Percentiles rank a stretch among this genome's conserved stretches.
phyloP scores from a whole-genome alignment of 768 basidiomycete species.

The Psilocybe tampanensis region DNA sequence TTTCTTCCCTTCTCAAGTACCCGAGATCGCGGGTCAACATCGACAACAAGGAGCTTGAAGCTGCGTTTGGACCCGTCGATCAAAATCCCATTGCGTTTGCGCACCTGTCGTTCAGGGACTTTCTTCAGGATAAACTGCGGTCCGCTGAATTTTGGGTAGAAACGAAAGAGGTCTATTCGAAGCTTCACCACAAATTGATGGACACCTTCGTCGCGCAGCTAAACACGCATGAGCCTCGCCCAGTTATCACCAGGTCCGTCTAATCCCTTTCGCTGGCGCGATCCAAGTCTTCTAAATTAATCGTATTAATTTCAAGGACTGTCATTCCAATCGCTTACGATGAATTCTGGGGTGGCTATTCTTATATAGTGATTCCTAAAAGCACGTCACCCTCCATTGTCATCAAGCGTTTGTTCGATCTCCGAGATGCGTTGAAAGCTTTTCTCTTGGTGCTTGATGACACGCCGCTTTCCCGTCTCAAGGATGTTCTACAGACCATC shows the following conservation, averaged over 20 bases:
- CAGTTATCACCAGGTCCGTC: too few species aligned
- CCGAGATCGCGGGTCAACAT: not conserved
- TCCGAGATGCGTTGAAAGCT: not conserved
- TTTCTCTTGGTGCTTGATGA: not conserved
- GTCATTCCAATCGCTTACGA: too few species aligned
- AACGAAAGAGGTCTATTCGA: not conserved
- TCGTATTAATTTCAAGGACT: too few species aligned
- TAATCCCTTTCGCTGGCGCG: too few species aligned
- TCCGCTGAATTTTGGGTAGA: not conserved
- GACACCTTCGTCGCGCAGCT: not conserved
- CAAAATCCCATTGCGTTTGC: not conserved
- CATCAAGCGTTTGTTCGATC: not conserved
- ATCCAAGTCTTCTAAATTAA: too few species aligned
- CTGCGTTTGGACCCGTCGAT: not conserved
- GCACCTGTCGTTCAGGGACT: not conserved
- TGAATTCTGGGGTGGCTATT: too few species aligned
- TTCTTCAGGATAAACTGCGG: not conserved
- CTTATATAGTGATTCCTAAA: too few species aligned
- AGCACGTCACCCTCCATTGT: too few species aligned
- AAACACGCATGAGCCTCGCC: too few species aligned
- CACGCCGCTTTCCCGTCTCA: not conserved
- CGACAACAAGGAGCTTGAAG: not conserved
- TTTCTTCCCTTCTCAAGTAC: not conserved
- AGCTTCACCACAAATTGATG: not conserved
- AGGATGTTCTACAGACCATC: not conserved